Conservation (phyloP, 2,329 filamentous ascomycete genomes). For the Fusarium sp. region DNA sequence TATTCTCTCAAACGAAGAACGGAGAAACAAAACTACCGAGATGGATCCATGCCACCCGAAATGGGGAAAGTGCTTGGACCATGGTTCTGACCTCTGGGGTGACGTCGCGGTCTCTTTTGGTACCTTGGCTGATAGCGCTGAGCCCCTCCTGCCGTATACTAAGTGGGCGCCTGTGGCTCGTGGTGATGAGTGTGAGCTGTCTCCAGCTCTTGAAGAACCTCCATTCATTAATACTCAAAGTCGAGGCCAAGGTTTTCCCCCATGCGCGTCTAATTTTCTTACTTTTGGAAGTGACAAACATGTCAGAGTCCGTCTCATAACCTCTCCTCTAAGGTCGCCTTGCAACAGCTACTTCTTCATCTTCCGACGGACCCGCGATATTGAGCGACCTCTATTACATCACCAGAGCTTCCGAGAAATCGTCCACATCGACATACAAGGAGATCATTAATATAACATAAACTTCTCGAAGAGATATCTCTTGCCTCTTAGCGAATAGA, state of each 20-base stretch:
- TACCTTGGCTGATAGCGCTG: slow-evolving; percentile 4
- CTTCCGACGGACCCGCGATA: slow-evolving; percentile 23
- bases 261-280: background rate
- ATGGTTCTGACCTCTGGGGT: slow-evolving; percentile 16
- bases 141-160: slow-evolving; percentile 24
- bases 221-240: background rate
- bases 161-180: slow-evolving; percentile 18
- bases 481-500: background rate
- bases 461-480: background rate
- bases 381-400: slow-evolving; percentile 6
- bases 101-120: slow-evolving; percentile 32
- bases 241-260: background rate
- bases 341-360: slow-evolving; percentile 23
- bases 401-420: background rate
- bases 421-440: background rate
- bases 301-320: slow-evolving; percentile 32
- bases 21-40: slow-evolving; percentile 31
- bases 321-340: slow-evolving; percentile 10
- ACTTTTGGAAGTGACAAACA: slow-evolving; percentile 9
- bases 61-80: slow-evolving; percentile 32
- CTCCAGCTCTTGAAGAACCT: slow-evolving; percentile 4
- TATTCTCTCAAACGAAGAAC: slow-evolving; percentile 6
- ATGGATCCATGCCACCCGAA: background rate
- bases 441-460: background rate
- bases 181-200: slow-evolving; percentile 25